These are phyloP conservation scores for Pulveroboletus ravenelii DNA, from an alignment of 768 basidiomycete species.

Conservation along the genomic window DNA sequence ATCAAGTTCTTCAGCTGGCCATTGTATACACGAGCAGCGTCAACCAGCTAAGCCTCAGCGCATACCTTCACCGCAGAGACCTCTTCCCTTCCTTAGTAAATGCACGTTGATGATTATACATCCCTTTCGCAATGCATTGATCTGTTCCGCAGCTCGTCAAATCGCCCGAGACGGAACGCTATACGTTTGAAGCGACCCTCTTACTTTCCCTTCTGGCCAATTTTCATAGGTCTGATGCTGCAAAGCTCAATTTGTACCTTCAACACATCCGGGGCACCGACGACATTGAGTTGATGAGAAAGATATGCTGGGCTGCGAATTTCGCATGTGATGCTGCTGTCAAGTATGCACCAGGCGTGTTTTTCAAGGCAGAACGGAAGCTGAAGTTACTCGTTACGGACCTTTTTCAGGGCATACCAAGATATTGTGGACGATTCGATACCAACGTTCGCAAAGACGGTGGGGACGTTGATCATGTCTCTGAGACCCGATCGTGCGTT, in stretches of 20 bases:
- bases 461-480: constrained; percentile 49
- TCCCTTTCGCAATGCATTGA: not conserved
- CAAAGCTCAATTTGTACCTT: constrained; percentile 64
- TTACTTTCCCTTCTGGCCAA: constrained; percentile 62
- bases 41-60: constrained; percentile 62
- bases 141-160: constrained; percentile 45
- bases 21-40: constrained; percentile 56
- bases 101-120: constrained; percentile 30
- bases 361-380: not conserved
- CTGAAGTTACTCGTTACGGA: not conserved
- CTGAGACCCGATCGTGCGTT: constrained; percentile 54
- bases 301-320: constrained; percentile 53
- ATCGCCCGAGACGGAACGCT: constrained; percentile 49
- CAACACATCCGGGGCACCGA: constrained; percentile 43
- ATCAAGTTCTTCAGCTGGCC: constrained; percentile 52
- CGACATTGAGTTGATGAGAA: constrained; percentile 51
- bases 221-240: constrained; percentile 69
- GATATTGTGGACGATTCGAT: constrained; percentile 49
- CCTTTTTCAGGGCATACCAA: constrained; percentile 47
- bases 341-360: constrained; percentile 36
- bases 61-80: constrained; percentile 62
- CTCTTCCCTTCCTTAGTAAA: constrained; percentile 51
- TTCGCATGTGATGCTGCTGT: constrained; percentile 47
- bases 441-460: constrained; percentile 44
- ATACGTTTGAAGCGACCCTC: constrained; percentile 55